These are phyloP conservation scores for Cadophora sp. DNA, from an alignment of 2,329 filamentous ascomycete species.

Conservation along the genomic window DNA sequence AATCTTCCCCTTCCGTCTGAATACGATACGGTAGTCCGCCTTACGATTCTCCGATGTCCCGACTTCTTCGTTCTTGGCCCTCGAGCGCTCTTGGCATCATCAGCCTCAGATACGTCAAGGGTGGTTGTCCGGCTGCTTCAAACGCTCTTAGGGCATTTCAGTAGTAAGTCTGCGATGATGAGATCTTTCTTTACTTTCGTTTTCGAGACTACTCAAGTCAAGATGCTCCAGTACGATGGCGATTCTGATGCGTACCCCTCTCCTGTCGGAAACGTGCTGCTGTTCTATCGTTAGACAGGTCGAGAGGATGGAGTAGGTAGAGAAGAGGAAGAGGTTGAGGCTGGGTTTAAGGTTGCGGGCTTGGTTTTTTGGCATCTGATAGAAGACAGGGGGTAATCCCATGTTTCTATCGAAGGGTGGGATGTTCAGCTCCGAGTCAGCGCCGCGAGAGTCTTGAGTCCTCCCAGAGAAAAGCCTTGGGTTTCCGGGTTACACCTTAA, in stretches of 20 bases:
- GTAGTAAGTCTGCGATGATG: no score
- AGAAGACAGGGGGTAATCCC: conserved; percentile 5
- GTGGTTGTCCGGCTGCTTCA: neutral
- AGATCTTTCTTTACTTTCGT: no score
- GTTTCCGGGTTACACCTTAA: neutral
- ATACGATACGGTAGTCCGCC: no score
- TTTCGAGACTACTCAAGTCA: no score
- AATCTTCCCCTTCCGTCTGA: no score
- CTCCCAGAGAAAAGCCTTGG: neutral
- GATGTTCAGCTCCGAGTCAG: conserved; percentile 11
- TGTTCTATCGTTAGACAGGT: conserved; percentile 8
- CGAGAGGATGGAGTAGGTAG: neutral
- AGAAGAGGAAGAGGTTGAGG: neutral
- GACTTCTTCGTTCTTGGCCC: neutral
- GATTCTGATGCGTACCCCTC: neutral
- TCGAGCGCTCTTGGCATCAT: neutral
- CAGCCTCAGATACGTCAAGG: no score
- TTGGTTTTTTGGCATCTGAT: conserved; percentile 14
- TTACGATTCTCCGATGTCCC: neutral
- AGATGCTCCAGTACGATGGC: neutral
- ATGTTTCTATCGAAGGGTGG: neutral
- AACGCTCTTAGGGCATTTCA: neutral
- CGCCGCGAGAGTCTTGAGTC: neutral
- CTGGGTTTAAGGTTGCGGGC: conserved; percentile 12
- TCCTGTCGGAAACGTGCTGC: conserved; percentile 7